Base-by-base conservation (phyloP, 257 asterid genomes). In the Agastache rugosa region DNA sequence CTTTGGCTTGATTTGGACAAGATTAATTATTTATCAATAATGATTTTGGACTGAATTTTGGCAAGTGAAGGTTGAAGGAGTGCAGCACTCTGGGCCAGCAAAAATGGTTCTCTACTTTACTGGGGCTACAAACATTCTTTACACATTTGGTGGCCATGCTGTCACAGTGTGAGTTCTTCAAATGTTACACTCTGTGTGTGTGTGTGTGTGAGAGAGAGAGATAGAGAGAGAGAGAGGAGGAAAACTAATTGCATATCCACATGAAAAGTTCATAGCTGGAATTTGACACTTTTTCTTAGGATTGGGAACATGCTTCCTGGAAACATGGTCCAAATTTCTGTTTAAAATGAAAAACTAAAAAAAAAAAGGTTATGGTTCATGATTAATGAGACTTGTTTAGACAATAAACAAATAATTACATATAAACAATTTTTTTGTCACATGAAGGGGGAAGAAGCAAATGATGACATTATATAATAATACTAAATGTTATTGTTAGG, bases 141-240 rank as follows among this genome's bases (percentile, higher is more conserved):
- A 91, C 45, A 91, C 97, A 63, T 91, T 91, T 81, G 97, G 97
- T 72, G 97, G 96, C 0, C 97, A 91, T 78, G 97, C 97, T 77
- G 97, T 91, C 79, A 91, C 96, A 15, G 97, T 91, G 97, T 91
- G 55, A 85, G 93, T 79, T 53, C 69, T 50, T 63, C 42, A 20
- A 54, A 15, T 22, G n/a, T 50, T 50, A 15, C 2, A 47, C 3
- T 50, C 22, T 51, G 3, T 51, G 58, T 51, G 58, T 51, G 14
- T 42, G 48, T 42, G 16, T 11, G 6, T 14, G 58, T 19, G 67
- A 19, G 19, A 14, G 16, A 39, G 31, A 22, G 37, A 5, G 10
- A 35, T 50, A 29, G 44, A 59, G 65, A 59, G 23, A 58, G 64
- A 22, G 62, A 6, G 12, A 16, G 6, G 5, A 22, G 20, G 17